Base-by-base conservation (phyloP, 1,139 yeast genomes). In the Pichiaceae sp. region DNA sequence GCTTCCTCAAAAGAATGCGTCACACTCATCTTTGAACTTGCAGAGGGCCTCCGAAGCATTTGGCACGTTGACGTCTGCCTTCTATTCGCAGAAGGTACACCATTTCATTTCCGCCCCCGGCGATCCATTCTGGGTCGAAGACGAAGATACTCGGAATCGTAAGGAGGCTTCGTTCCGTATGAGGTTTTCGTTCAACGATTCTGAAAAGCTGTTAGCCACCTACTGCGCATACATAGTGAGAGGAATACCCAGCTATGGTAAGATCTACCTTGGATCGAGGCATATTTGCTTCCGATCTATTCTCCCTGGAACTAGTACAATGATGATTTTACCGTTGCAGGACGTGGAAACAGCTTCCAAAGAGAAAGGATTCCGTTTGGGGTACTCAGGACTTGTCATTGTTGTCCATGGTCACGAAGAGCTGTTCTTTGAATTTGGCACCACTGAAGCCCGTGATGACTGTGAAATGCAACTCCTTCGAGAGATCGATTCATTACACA, bases 201-300 rank as follows among this genome's bases (percentile, higher is more conserved):
- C 65, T 3, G 76, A 73, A 33, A 55, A 56, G 6, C 62, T 89
- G 38, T 58, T 79, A 1, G 78, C 95, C 0, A 69, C 86, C 1
- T 89, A 84, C 52, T 79, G 74, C 50, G 71, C 83, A 6, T 84
- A 85, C 56, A 57, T 87, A 21, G 78, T 73, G 42, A 72, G 82
- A 44, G 72, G 82, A 2, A 59, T 84, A 15, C 95, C 96, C 0
- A 64, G 80, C 4, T 84, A 83, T 58, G 97, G 97, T 3, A 84
- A 84, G 52, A 53, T 89, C 3, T 86, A 86, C 50, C 53, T 89
- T 16, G 84, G 95, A 1, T 65, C 69, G 19, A 67, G 66, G 27
- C 75, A 70, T 42, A 54, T 89, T 15, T 87, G 96, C 45, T 89
- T 83, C 57, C 66, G 94, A 42, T 80, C 95, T 37, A 63, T 85